phyloP scores from a whole-genome alignment of 495 filamentous ascomycete species.

The Aspergillus taichungensis region DNA sequence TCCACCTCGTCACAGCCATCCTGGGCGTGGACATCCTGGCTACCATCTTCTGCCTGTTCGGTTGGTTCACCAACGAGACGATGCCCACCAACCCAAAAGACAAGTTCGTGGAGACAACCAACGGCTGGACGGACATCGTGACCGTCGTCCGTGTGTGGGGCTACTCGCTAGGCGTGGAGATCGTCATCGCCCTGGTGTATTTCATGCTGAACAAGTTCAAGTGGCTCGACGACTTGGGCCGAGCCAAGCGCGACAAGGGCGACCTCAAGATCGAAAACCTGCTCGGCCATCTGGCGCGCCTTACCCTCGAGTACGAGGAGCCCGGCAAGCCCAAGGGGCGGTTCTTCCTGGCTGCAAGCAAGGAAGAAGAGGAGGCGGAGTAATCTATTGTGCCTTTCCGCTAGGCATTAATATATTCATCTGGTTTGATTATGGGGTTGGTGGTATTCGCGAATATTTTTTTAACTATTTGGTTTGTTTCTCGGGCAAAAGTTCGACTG shows the following conservation, averaged over 20 bases:
- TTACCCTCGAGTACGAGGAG: constrained; percentile 61
- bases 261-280: constrained; percentile 71
- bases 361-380: constrained; percentile 38
- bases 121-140: constrained; percentile 65
- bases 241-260: constrained; percentile 54
- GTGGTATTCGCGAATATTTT: no score
- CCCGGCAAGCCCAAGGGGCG: constrained; percentile 33
- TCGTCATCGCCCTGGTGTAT: constrained; percentile 70
- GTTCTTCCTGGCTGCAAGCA: constrained; percentile 29
- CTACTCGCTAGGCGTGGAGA: constrained; percentile 64
- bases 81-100: constrained; percentile 34
- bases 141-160: constrained; percentile 72
- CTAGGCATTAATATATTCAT: neutral
- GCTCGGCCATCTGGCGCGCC: constrained; percentile 57
- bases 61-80: constrained; percentile 51
- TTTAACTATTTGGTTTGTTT: no score
- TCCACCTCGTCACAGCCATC: constrained; percentile 59
- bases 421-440: no score
- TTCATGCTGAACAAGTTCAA: constrained; percentile 57
- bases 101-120: constrained; percentile 38
- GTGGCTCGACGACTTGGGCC: constrained; percentile 63
- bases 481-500: no score
- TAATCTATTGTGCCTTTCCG: constrained; percentile 4
- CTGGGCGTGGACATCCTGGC: constrained; percentile 57
- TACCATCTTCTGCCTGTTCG: constrained; percentile 64